Conservation (phyloP, 1,284 basidiomycete species). For the Fomitopsis palustris region DNA sequence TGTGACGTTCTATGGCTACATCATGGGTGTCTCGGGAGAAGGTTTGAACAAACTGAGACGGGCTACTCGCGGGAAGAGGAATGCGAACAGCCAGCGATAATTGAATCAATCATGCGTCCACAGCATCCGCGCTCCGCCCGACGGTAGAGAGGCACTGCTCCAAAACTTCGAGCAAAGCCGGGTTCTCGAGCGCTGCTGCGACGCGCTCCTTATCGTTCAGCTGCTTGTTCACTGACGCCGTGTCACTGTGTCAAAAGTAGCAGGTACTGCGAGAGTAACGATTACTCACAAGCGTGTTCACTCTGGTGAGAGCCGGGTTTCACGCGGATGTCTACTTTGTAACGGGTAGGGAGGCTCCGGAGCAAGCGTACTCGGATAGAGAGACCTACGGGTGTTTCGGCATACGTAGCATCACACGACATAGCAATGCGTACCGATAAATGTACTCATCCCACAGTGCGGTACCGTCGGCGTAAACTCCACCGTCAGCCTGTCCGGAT, state of each 20-base stretch:
- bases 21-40: not conserved
- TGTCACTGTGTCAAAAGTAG: too few species aligned
- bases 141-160: conserved; percentile 71
- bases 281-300: conserved; percentile 72
- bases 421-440: conserved; percentile 72
- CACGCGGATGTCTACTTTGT: conserved; percentile 93
- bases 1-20: not conserved
- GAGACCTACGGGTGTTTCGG: conserved; percentile 53
- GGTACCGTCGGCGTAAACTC: conserved; percentile 98
- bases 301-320: conserved; percentile 96
- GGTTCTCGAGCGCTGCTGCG: conserved; percentile 94
- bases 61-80: too few species aligned
- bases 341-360: conserved; percentile 86
- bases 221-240: conserved; percentile 87
- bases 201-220: conserved; percentile 99
- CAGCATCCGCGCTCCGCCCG: conserved; percentile 3
- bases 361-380: conserved; percentile 91
- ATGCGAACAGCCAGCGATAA: not conserved
- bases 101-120: not conserved
- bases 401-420: too few species aligned
- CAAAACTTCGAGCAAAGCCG: conserved; percentile 81
- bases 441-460: conserved; percentile 96
- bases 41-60: too few species aligned
- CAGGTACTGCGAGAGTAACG: not conserved
- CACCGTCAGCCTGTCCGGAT: conserved; percentile 68